Base-by-base conservation (phyloP, 1,284 basidiomycete species). In the Quambalaria eucalypti region DNA sequence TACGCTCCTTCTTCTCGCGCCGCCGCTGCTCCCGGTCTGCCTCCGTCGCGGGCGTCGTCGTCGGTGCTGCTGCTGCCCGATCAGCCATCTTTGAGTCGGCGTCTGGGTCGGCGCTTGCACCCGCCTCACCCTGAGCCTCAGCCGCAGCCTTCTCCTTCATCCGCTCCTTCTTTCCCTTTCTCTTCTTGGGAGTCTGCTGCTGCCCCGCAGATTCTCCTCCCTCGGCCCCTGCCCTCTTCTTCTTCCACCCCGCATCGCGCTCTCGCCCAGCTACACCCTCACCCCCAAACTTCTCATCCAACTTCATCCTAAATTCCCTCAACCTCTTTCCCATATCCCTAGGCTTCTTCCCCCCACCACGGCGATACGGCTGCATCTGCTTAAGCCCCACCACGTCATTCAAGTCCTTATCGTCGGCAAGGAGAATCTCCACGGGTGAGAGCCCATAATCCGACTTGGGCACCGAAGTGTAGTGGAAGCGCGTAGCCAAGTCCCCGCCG, bases 351-450 rank as follows among this genome's bases (percentile, higher is more conserved):
- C 26, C n/a, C 14, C 16, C 42, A 46, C 42, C 42, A 5, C 38
- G 25, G 6, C 48, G 26, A 25, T 56, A 56, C 10, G 54, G 54
- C 25, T 55, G 54, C n/a, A 90, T 81, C 73, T 87, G 87, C 79
- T 89, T 92, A 66, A 98, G 78, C 31, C 86, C 83, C 71, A 95
- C 84, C 70, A 90, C 88, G 56, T 87, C 81, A 78, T 98, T 98
- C 49, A 98, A 82, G 72, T 98, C 92, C 48, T 84, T 81, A 77
- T 99, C 93, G 16, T 87, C 90, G 2, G 95, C 91, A 66, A 91
- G 81, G 21, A 99, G 80, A 62, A 98, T 91, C 73, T 99, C 93
- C 1, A 82, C 84, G 0, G 93, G 83, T 0, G 85, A 82, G 44
- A 99, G 82, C 7, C 84, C 85, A 76, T 83, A 95, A 31, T 78